Evolutionary conservation across 805 yeast genomes (phyloP).

Genomic region (Cyberlindnera xylosilytica): DNA sequence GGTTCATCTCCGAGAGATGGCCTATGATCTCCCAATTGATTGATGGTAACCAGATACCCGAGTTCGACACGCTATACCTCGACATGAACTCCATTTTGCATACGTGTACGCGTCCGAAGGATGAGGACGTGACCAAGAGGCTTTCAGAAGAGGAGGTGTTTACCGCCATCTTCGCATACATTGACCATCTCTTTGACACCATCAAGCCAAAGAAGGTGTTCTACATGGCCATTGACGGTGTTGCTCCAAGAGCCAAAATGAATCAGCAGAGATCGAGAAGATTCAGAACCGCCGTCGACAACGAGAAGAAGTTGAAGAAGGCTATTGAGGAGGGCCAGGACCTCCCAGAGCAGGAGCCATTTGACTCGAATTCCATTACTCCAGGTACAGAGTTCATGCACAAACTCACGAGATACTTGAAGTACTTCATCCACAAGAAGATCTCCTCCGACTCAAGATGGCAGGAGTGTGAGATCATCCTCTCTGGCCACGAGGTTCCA

Average conservation of each 20-base stretch:
- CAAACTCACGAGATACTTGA: constrained; percentile 71
- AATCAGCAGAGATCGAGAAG: constrained; percentile 95
- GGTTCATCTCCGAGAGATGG: constrained; percentile 98
- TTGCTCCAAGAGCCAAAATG: constrained; percentile 98
- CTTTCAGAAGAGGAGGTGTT: constrained; percentile 89
- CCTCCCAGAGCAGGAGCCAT: constrained; percentile 79
- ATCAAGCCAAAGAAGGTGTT: constrained; percentile 84
- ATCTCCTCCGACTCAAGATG: constrained; percentile 89
- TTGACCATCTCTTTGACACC: constrained; percentile 86
- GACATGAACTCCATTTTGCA: constrained; percentile 98
- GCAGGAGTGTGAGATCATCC: constrained; percentile 83
- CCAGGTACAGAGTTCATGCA: constrained; percentile 99
- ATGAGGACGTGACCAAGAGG: constrained; percentile 58
- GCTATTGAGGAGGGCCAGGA: constrained; percentile 72
- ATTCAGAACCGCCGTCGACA: constrained; percentile 89
- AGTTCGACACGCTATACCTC: constrained; percentile 89
- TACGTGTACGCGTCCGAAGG: constrained; percentile 87
- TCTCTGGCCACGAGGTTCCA: constrained; percentile 95
- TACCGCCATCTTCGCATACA: constrained; percentile 88
- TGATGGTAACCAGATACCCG: constrained; percentile 80
- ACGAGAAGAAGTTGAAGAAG: constrained; percentile 65
- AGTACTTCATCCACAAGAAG: constrained; percentile 93
- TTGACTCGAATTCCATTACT: constrained; percentile 96
- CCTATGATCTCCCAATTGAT: constrained; percentile 88
- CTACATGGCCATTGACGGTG: constrained; percentile 97